Evolutionary conservation across 306 rosid genomes (phyloP).

Genomic region (Cicer chorassanicum): DNA sequence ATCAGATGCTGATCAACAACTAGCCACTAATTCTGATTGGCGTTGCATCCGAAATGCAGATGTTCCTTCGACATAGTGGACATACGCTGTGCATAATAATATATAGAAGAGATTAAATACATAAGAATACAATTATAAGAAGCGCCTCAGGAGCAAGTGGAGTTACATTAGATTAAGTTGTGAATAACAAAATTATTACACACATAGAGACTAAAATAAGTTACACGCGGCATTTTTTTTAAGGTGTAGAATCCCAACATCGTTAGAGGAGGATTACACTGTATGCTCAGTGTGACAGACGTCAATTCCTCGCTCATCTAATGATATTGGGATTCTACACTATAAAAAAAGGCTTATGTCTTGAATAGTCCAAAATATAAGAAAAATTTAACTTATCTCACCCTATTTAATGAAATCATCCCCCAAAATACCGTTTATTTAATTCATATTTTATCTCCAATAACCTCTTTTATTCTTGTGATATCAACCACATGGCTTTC

Average conservation of each 20-base stretch:
- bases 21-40: constrained; percentile 50
- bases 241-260: neutral
- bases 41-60: constrained; percentile 65
- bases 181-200: neutral
- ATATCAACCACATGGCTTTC: too few species aligned
- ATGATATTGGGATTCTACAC: neutral
- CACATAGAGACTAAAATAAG: neutral
- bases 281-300: neutral
- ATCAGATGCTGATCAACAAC: constrained; percentile 28
- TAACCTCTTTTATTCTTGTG: too few species aligned
- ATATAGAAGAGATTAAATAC: constrained; percentile 27
- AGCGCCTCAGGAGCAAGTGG: neutral
- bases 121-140: neutral
- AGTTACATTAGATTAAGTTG: neutral
- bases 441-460: too few species aligned
- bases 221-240: neutral
- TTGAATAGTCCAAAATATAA: too few species aligned
- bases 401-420: too few species aligned
- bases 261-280: neutral
- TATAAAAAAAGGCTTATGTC: too few species aligned
- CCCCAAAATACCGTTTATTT: too few species aligned
- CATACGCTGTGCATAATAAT: constrained; percentile 77
- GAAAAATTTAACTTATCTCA: too few species aligned
- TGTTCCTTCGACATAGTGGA: constrained; percentile 87
- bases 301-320: neutral